Conservation (phyloP, 164 flowering plant species). For the Vitis cinerea region DNA sequence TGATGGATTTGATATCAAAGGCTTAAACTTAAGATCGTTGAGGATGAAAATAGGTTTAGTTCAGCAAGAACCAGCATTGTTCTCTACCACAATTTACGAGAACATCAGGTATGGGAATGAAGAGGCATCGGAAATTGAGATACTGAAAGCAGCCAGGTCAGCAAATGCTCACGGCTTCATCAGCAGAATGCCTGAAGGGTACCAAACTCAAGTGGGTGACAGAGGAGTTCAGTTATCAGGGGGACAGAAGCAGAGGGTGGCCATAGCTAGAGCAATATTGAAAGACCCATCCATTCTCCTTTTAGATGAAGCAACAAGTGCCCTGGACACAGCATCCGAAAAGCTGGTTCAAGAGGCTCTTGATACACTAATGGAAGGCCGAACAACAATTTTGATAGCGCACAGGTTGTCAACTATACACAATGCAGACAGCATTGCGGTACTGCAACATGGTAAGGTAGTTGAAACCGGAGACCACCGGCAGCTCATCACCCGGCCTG, state of each 20-base stretch:
- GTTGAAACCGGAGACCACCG: slow-evolving; percentile 59
- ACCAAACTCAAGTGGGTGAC: slow-evolving; percentile 64
- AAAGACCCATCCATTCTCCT: slow-evolving; percentile 60
- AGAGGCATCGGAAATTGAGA: slow-evolving; percentile 64
- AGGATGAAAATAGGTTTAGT: slow-evolving; percentile 65
- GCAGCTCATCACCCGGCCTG: slow-evolving; percentile 32
- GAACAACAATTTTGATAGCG: slow-evolving; percentile 61
- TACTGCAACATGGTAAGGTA: slow-evolving; percentile 53
- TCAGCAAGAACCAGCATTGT: slow-evolving; percentile 81
- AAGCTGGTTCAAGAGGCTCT: slow-evolving; percentile 60
- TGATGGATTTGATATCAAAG: slow-evolving; percentile 56
- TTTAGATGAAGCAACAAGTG: slow-evolving; percentile 74
- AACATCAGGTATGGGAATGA: slow-evolving; percentile 72
- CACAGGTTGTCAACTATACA: slow-evolving; percentile 57
- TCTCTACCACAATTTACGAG: slow-evolving; percentile 73
- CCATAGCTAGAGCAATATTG: slow-evolving; percentile 63
- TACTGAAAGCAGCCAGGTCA: slow-evolving; percentile 64
- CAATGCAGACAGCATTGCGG: slow-evolving; percentile 49
- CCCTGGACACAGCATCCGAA: slow-evolving; percentile 60
- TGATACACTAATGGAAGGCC: slow-evolving; percentile 48
- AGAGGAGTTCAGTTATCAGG: slow-evolving; percentile 65
- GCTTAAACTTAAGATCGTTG: slow-evolving; percentile 50
- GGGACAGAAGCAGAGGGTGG: slow-evolving; percentile 68
- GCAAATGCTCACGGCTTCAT: slow-evolving; percentile 85
- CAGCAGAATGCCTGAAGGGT: slow-evolving; percentile 66